Evolutionary conservation across 805 yeast species (phyloP), one percentile per base, ranked within the genome.

Genomic region (Saccharomycopsis babjevae): DNA sequence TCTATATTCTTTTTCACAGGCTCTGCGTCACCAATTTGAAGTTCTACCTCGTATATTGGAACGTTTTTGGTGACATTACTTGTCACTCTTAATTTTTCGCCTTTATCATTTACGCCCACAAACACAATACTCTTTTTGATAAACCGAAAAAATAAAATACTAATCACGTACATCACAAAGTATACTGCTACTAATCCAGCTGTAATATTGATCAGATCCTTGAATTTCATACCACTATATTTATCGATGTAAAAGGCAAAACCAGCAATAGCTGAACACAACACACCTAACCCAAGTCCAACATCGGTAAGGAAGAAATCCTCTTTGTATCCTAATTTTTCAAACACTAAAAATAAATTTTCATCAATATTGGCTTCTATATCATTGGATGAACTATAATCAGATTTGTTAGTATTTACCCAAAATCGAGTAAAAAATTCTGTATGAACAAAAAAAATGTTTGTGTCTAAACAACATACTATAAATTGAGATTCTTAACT

Each of bases 301-400:
- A 73, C 67, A 66, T 83, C 86, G 39, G 68, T 66, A 18, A 80
- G 63, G 15, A 64, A 65, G 65, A 81, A 82, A 32, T 80, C 75
- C 66, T 83, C 82, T 13, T 70, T 69, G 65, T 74, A 83, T 3
- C 82, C 83, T 13, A 81, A 67, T 43, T 71, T 71, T 38, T 73
- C 73, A 59, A 83, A 68, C 0, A 74, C 73, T 2, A 64, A 68
- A 5, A 79, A 69, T 39, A 83, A 71, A 40, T 74, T 74, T 15
- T 82, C 85, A 67, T 83, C 86, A 16, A 77, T 71, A 43, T 79
- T 78, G 20, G 73, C 74, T 63, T 80, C 77, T 66, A 83, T 72
- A 3, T 80, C 82, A 15, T 69, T 67, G 4, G 76, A 76, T 0
- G 85, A 81, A 67, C 81, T 75, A 58, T 28, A 40, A 10, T 20